Evolutionary conservation across 73 alveolate genomes (phyloP), one percentile per base, ranked within the genome.

Genomic region (Durusdinium trenchii): DNA sequence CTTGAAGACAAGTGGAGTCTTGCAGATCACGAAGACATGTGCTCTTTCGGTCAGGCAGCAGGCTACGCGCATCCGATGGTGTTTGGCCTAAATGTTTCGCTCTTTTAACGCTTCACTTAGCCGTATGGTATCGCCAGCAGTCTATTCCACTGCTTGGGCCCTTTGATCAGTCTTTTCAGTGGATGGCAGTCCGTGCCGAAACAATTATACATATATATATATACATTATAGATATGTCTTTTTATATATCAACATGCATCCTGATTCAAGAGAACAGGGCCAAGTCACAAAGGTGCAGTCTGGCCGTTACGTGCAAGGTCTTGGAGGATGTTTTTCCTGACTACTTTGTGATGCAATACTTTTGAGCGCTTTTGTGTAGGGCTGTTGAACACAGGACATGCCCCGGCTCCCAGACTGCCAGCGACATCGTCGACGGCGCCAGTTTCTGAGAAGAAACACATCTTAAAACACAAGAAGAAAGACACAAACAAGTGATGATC

Each of bases 31-130:
- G n/a, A n/a, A n/a, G n/a, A n/a, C n/a, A n/a, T n/a, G n/a, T n/a
- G n/a, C n/a, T n/a, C n/a, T n/a, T 43, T 38, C 61, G 3, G 23
- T 26, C 43, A 81, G 91, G 93, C 93, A 50, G 93, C 93, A 50
- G 75, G 93, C 93, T 83, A 83, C 50, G 48, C 51, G 51, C 93
- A 83, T 38, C 28, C 93, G 14, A 51, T 48, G 93, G 93, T 83
- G 93, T 3, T 32, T 48, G 52, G 50, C 93, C 12, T 23, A 78
- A 48, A n/a, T n/a, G n/a, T n/a, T n/a, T n/a, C n/a, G n/a, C n/a
- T n/a, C n/a, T n/a, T n/a, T n/a, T n/a, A n/a, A n/a, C n/a, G n/a
- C n/a, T n/a, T n/a, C n/a, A n/a, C n/a, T n/a, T n/a, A n/a, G n/a
- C n/a, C n/a, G n/a, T n/a, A n/a, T n/a, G n/a, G n/a, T n/a, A n/a